Percentiles rank a stretch among this genome's conserved stretches.
phyloP scores from a whole-genome alignment of 1,284 basidiomycete genomes.

The Papiliotrema laurentii region DNA sequence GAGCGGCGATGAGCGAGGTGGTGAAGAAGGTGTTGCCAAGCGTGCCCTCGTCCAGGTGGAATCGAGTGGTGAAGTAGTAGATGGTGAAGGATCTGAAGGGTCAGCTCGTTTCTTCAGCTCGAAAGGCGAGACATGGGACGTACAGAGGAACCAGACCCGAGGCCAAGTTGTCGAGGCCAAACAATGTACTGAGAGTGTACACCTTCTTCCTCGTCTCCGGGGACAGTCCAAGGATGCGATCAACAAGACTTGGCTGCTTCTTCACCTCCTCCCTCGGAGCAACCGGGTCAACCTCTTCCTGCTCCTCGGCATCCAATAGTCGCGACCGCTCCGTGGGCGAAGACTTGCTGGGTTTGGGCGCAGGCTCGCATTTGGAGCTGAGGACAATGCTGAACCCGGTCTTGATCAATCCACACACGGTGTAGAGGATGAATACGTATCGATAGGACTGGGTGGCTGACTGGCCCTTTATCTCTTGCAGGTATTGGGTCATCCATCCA shows the following conservation, averaged over 20 bases:
- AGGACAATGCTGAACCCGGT: slow-evolving; percentile 7
- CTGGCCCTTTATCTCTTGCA: slow-evolving; percentile 5
- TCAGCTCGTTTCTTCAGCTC: slow-evolving; percentile 15
- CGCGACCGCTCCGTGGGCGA: not conserved
- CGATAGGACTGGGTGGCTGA: slow-evolving; percentile 15
- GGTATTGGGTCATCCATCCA: slow-evolving; percentile 8
- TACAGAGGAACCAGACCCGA: not conserved
- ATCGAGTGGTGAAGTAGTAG: slow-evolving; percentile 17
- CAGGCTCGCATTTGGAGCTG: slow-evolving; percentile 7
- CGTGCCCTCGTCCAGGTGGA: slow-evolving; percentile 9
- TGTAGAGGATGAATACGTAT: slow-evolving; percentile 17
- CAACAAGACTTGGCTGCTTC: slow-evolving; percentile 4
- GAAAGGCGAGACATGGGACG: slow-evolving; percentile 1
- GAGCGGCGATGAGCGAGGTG: slow-evolving; percentile 9
- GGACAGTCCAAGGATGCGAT: not conserved
- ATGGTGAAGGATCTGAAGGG: slow-evolving; percentile 16
- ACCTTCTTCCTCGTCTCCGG: not conserved
- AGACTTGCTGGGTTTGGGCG: not conserved
- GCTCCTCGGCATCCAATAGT: not conserved
- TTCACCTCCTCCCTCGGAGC: not conserved
- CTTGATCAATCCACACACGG: slow-evolving; percentile 16
- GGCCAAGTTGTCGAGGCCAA: not conserved
- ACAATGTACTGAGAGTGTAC: not conserved
- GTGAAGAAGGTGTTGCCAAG: slow-evolving; percentile 13
- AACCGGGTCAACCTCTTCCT: not conserved